Conservation (phyloP, 2,329 filamentous ascomycete genomes). For the Aspergillus sp. region DNA sequence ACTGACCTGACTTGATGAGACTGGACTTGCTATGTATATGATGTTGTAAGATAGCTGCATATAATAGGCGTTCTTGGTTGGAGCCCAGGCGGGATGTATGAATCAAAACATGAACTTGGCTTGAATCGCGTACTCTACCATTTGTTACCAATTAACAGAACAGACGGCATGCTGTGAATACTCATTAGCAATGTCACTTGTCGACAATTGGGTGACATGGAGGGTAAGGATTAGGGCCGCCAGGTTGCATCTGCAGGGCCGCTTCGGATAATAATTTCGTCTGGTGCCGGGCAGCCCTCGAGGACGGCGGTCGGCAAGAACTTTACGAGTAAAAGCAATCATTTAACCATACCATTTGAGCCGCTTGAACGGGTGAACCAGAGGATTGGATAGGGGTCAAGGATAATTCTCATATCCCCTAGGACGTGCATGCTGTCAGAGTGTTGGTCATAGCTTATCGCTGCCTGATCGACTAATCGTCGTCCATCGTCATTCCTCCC, state of each 20-base stretch:
- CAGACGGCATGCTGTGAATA: too few species aligned
- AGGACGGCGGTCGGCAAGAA: slow-evolving; percentile 3
- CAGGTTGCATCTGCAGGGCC: slow-evolving; percentile 6
- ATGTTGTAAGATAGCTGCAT: slow-evolving; percentile 19
- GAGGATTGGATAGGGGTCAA: slow-evolving; percentile 8
- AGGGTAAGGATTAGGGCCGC: neutral
- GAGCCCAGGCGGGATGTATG: neutral
- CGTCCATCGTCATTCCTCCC: slow-evolving; percentile 22
- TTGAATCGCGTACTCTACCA: neutral
- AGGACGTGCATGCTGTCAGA: slow-evolving; percentile 3
- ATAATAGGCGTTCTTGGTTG: slow-evolving; percentile 9
- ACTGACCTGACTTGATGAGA: neutral
- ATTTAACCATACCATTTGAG: neutral
- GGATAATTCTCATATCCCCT: neutral
- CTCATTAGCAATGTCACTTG: neutral
- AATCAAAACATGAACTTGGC: neutral
- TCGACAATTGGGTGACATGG: neutral
- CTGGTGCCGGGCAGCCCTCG: slow-evolving; percentile 11
- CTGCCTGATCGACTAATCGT: slow-evolving; percentile 17
- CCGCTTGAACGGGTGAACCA: neutral
- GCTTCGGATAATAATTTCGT: slow-evolving; percentile 18
- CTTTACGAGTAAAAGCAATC: neutral
- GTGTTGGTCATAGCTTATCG: slow-evolving; percentile 22
- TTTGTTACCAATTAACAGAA: neutral
- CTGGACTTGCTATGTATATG: slow-evolving; percentile 10